Conservation (phyloP, 176 grass and related monocot species). For the Lolium multiflorum region DNA sequence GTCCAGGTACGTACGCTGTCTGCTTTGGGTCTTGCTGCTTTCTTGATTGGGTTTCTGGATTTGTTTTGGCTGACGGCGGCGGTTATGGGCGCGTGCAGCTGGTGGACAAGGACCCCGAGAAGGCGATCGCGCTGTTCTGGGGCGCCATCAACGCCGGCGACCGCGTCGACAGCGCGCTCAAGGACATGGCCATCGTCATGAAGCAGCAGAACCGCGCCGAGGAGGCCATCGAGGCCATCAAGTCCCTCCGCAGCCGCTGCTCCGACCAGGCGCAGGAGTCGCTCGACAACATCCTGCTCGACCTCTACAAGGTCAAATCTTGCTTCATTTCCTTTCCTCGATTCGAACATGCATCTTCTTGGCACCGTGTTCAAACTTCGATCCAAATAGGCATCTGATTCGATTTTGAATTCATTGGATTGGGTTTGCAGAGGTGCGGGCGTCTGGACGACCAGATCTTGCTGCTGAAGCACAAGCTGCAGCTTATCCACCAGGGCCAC, state of each 20-base stretch:
- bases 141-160: constrained; percentile 88
- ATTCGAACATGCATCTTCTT: not conserved
- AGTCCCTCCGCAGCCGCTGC: constrained; percentile 87
- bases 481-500: constrained; percentile 73
- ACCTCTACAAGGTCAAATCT: constrained; percentile 81
- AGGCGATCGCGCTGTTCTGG: constrained; percentile 94
- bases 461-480: constrained; percentile 87
- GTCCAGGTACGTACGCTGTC: constrained; percentile 69
- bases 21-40: too few species aligned
- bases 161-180: constrained; percentile 94
- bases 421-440: constrained; percentile 68
- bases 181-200: constrained; percentile 99
- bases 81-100: constrained; percentile 45
- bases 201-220: constrained; percentile 99
- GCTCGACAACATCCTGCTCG: constrained; percentile 94
- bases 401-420: constrained; percentile 1
- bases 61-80: not conserved
- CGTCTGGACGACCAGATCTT: constrained; percentile 89
- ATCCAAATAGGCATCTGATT: not conserved
- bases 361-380: not conserved
- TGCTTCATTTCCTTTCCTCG: not conserved
- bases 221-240: constrained; percentile 97
- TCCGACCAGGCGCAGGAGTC: constrained; percentile 97
- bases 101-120: constrained; percentile 93
- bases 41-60: not conserved